phyloP scores from a whole-genome alignment of 2,329 filamentous ascomycete species.

The Fusarium nelsonii region DNA sequence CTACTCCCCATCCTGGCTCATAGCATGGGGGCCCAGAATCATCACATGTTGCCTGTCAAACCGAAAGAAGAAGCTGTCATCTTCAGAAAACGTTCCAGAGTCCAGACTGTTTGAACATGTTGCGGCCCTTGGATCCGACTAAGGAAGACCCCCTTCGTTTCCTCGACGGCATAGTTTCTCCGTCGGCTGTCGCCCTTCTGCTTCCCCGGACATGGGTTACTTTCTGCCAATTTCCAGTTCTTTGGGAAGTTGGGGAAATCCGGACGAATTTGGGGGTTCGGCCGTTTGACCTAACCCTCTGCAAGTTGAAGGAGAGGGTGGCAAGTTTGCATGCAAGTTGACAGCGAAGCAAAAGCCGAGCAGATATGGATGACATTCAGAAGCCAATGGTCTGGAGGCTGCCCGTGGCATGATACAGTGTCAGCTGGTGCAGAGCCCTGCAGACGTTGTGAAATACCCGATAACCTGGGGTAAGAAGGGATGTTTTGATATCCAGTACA shows the following conservation, averaged over 20 bases:
- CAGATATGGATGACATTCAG: background rate
- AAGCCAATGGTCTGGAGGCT: conserved; percentile 19
- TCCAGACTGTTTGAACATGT: conserved; percentile 1
- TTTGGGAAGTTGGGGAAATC: conserved; percentile 41
- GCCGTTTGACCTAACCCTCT: background rate
- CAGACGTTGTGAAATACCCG: conserved; percentile 19
- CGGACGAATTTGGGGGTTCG: conserved; percentile 34
- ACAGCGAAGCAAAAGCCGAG: conserved; percentile 11
- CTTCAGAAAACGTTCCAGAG: conserved; percentile 2
- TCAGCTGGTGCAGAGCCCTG: conserved; percentile 29
- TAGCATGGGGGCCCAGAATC: conserved; percentile 5
- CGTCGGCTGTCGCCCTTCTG: conserved; percentile 36
- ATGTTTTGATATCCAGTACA: conserved; percentile 8
- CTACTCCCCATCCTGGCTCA: conserved; percentile 8
- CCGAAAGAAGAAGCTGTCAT: conserved; percentile 37
- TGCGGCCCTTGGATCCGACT: conserved; percentile 43
- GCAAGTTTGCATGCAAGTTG: conserved; percentile 14
- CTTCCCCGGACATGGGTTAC: conserved; percentile 33
- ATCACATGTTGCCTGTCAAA: conserved; percentile 41
- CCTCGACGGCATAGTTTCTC: conserved; percentile 35
- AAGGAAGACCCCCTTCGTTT: conserved; percentile 15
- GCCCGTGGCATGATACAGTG: conserved; percentile 32
- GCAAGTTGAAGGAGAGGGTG: conserved; percentile 2
- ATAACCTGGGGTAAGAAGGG: conserved; percentile 34
- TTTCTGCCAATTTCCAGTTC: conserved; percentile 16